A percentile compares a stretch with the other conserved stretches of the same genome.
These are phyloP conservation scores for Alternaria panax DNA, from an alignment of 2,329 filamentous ascomycete species.

Conservation along the genomic window DNA sequence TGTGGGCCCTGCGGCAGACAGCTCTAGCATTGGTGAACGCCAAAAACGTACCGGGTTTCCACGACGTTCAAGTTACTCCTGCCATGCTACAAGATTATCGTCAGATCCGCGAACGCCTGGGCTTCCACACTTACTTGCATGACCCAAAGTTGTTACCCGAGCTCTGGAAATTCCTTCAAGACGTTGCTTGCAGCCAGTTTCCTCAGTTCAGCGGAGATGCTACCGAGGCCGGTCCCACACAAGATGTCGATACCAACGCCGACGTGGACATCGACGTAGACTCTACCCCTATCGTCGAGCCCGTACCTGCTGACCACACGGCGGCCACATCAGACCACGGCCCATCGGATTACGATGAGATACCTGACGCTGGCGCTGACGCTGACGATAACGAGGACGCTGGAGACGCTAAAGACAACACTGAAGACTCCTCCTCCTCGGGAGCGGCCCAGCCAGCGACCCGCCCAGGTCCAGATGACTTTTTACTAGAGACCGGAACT, in stretches of 20 bases:
- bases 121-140: background rate
- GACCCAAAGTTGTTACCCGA: background rate
- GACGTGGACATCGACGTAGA: background rate
- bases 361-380: background rate
- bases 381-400: background rate
- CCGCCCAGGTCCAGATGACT: background rate
- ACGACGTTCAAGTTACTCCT: background rate
- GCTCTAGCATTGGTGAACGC: background rate
- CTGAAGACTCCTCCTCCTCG: background rate
- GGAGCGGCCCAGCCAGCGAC: background rate
- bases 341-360: background rate
- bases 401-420: background rate
- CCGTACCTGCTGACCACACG: background rate
- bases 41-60: background rate
- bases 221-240: background rate
- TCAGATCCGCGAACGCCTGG: background rate
- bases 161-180: background rate
- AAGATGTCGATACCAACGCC: background rate
- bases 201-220: background rate
- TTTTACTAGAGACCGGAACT: background rate
- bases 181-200: background rate
- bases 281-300: background rate
- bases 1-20: background rate
- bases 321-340: background rate
- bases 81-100: background rate